These are phyloP conservation scores for Trichoderma afroharzianum DNA, from an alignment of 2,329 filamentous ascomycete species.

Conservation along the genomic window DNA sequence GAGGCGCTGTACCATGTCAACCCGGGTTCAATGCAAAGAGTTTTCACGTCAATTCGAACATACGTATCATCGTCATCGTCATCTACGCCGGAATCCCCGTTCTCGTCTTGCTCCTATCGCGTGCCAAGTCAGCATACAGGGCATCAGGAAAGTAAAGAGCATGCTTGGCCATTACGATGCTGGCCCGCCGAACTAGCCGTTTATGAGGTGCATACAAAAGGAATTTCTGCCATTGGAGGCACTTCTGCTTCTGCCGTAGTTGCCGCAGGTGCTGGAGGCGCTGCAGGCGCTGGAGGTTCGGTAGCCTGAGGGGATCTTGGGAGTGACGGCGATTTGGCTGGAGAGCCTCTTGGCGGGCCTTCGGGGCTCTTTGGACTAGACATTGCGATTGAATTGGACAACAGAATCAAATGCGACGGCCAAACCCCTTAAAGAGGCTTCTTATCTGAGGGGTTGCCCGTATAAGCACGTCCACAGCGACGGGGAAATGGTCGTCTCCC, in stretches of 20 bases:
- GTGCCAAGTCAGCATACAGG: neutral
- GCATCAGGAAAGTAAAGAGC: neutral
- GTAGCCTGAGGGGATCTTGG: neutral
- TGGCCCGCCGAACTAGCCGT: neutral
- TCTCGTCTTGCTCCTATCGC: neutral
- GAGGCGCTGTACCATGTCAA: constrained; percentile 5
- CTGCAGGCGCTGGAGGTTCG: neutral
- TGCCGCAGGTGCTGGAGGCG: too few relatives aligned
- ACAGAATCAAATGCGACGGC: neutral
- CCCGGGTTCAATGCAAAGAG: neutral
- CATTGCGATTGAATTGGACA: neutral
- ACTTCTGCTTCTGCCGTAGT: neutral
- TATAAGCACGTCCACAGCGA: neutral
- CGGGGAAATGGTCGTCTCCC: neutral
- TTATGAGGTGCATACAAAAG: constrained; percentile 2
- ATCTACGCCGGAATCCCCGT: constrained; percentile 4
- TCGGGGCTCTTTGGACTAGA: neutral
- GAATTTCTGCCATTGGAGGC: neutral
- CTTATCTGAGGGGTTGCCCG: neutral
- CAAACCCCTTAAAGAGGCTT: neutral
- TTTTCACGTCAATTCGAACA: neutral
- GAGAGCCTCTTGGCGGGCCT: neutral
- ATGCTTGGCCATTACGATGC: neutral
- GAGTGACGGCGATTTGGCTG: neutral
- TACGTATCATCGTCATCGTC: neutral